Base-by-base conservation (phyloP, 2,329 filamentous ascomycete species). In the Cladophialophora chaetospira region DNA sequence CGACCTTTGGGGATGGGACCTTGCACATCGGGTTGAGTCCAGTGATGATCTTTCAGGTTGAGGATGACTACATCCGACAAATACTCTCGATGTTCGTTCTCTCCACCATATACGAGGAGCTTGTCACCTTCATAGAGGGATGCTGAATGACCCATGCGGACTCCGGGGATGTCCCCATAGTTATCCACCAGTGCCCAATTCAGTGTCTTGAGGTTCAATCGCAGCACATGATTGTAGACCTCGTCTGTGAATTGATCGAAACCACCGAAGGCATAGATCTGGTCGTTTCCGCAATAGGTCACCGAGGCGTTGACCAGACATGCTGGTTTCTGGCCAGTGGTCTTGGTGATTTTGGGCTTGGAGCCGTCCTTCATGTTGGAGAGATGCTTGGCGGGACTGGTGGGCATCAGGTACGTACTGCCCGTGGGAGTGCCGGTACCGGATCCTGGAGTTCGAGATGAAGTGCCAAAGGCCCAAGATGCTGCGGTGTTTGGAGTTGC, bases 191-290 rank as follows among this genome's bases (percentile, higher is more conserved):
- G 78, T 64, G 85, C 94, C 94, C 94, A 99, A 71, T 94, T 90
- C 65, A 94, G 86, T 61, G 88, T 92, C 60, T 88, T 81, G 62
- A 99, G 82, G 71, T 99, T 92, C 49, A 99, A 77, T 67, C 86
- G 87, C 62, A 99, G 79, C 38, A 99, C 94, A 76, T 99, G 94
- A 70, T 99, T 99, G 76, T 99, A 99, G 15, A 99, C 87, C 77
- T 99, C 94, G 72, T 99, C 94, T 0, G 94, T 99, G 71, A 96
- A 97, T 73, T 97, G 93, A 70, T 99, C 94, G 69, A 99, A 99
- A 15, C 94, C 94, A 40, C 94, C 94, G 78, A 99, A 99, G 9
- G 93, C 94, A 74, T 95, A 97, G 67, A 99, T 97, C 73, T 94
- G 87, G 71, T 97, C 94, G 75, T 96, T 94, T 58, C 92, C 92